Base-by-base conservation (phyloP, 495 filamentous ascomycete species). In the Penicillium coffeae region DNA sequence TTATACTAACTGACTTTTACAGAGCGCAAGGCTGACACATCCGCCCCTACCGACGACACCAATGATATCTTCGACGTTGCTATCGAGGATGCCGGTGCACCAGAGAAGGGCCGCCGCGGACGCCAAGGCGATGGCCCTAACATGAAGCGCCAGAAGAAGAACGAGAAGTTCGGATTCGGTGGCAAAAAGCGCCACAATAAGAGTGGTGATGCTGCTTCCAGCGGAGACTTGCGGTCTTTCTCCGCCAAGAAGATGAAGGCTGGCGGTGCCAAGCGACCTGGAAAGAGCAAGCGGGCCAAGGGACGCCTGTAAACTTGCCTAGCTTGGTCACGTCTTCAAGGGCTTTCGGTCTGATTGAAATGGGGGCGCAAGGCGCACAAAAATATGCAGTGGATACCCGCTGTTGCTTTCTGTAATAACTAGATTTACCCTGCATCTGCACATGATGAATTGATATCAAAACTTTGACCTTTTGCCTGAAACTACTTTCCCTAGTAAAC, bases 31-130 rank as follows among this genome's bases (percentile, higher is more conserved):
- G 82, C 85, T 56, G 82, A 83, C 47, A 80, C 84, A 56, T 72
- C 73, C 33, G 75, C 73, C 38, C 72, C 77, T 50, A 83, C 83
- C 8, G 81, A 83, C 48, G 90, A 96, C 59, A 50, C 69, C 39
- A 84, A 84, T 35, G 89, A 96, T 63, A 80, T 96, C 56, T 98
- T 98, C 73, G 91, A 96, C 66, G 84, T 98, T 12, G 89, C 85
- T 45, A 84, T 98, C 42, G 93, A 98, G 52, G 83, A 91, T 38
- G 84, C 86, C 46, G 73, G 80, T 38, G 71, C 78, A 39, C 69
- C 71, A 38, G 75, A 74, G 47, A 48, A 60, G 21, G 71, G 68
- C 51, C 69, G 71, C 55, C 63, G 62, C 38, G 58, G 52, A 37
- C 66, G 62, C 46, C 54, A 54, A 9, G 68, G 65, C 27, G 66